Percentiles rank a stretch among this genome's conserved stretches.
Evolutionary conservation across 495 filamentous ascomycete species (phyloP).

Genomic region (Penicillium odoratum): DNA sequence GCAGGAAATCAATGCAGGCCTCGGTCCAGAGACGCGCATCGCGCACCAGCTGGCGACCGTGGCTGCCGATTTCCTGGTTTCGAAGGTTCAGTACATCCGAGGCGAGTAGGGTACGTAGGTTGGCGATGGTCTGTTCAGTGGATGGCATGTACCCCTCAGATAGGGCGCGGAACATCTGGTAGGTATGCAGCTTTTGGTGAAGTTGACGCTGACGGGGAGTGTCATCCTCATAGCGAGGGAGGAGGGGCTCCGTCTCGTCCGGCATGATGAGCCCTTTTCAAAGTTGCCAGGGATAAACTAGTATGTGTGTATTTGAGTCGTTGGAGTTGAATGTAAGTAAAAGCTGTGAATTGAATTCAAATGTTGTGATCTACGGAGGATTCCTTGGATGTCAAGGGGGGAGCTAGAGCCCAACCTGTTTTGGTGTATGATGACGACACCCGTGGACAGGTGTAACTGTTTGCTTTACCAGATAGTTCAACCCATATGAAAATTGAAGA

Average conservation of each 20-base stretch:
- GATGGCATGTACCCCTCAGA: slow-evolving; percentile 88
- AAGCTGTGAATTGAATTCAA: not conserved
- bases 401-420: slow-evolving; percentile 14
- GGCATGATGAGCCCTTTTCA: slow-evolving; percentile 37
- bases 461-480: not conserved
- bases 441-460: not conserved
- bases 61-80: slow-evolving; percentile 72
- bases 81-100: slow-evolving; percentile 77
- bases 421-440: slow-evolving; percentile 20
- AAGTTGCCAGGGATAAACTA: not conserved
- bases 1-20: slow-evolving; percentile 72
- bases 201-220: slow-evolving; percentile 73
- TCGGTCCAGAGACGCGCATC: slow-evolving; percentile 70
- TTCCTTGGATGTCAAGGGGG: not conserved
- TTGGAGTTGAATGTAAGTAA: not conserved
- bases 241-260: slow-evolving; percentile 70
- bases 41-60: slow-evolving; percentile 70
- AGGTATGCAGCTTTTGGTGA: slow-evolving; percentile 85
- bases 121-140: slow-evolving; percentile 79
- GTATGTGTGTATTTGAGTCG: not conserved
- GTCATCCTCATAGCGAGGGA: slow-evolving; percentile 82
- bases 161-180: slow-evolving; percentile 86
- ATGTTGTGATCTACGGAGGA: not conserved
- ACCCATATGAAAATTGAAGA: not conserved
- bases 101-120: slow-evolving; percentile 76